Conservation (phyloP, 176 grass and related monocot species). For the Aegilops speltoides region DNA sequence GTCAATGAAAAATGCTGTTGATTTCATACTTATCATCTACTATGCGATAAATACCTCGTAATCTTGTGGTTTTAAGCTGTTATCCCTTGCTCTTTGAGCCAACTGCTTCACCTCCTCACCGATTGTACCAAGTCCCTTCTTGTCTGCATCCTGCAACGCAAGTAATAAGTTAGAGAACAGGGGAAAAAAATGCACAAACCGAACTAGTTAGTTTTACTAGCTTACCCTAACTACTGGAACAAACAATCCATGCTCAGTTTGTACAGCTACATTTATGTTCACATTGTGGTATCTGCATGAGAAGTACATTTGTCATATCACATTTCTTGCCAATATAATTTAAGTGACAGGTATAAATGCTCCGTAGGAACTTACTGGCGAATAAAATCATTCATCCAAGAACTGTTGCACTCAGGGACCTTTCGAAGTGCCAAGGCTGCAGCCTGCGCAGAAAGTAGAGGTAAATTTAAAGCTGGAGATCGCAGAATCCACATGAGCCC, state of each 20-base stretch:
- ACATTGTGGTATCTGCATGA: constrained; percentile 80
- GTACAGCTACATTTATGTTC: constrained; percentile 95
- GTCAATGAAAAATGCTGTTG: not conserved
- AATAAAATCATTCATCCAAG: constrained; percentile 95
- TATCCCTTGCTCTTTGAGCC: constrained; percentile 88
- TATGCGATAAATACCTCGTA: constrained; percentile 58
- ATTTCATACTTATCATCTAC: not conserved
- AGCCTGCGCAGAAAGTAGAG: constrained; percentile 52
- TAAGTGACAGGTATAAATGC: not conserved
- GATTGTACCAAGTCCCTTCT: constrained; percentile 88
- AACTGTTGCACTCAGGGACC: constrained; percentile 93
- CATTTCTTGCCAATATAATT: not conserved
- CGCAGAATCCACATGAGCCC: not conserved
- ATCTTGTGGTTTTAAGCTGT: constrained; percentile 84
- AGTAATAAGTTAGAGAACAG: constrained; percentile 11
- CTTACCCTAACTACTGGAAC: constrained; percentile 88
- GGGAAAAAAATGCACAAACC: not conserved
- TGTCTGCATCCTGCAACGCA: constrained; percentile 82
- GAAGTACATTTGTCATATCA: constrained; percentile 14
- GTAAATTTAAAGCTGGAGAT: not conserved
- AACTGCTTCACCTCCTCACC: constrained; percentile 86
- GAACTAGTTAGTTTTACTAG: not conserved
- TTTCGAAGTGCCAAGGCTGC: constrained; percentile 91
- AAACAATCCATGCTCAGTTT: constrained; percentile 95
- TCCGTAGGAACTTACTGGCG: constrained; percentile 67